phyloP scores from a whole-genome alignment of 2,329 filamentous ascomycete species.

The Capronia epimyces region DNA sequence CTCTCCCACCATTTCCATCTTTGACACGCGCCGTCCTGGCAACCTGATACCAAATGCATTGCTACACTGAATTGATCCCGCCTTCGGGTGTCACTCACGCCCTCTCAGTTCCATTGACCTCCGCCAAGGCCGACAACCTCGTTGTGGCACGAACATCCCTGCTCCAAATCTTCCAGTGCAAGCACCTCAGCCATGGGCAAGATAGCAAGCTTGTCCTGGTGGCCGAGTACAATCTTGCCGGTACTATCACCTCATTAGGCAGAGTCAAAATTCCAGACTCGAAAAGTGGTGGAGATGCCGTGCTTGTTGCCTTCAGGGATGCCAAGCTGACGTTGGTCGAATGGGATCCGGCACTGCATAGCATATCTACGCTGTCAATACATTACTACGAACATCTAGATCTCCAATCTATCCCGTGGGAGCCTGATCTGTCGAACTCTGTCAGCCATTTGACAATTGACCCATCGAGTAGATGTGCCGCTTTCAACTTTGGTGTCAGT shows the following conservation, averaged over 20 bases:
- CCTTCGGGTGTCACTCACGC: slow-evolving; percentile 92
- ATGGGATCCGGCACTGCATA: slow-evolving; percentile 78
- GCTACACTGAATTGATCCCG: slow-evolving; percentile 91
- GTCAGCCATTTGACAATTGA: slow-evolving; percentile 81
- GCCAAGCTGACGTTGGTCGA: slow-evolving; percentile 89
- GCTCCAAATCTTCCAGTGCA: slow-evolving; percentile 81
- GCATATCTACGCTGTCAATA: slow-evolving; percentile 82
- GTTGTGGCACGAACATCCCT: slow-evolving; percentile 88
- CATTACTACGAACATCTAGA: slow-evolving; percentile 98
- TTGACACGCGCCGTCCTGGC: not conserved
- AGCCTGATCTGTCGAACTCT: slow-evolving; percentile 66
- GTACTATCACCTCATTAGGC: slow-evolving; percentile 76
- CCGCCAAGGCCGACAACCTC: slow-evolving; percentile 71
- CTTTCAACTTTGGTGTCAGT: slow-evolving; percentile 82
- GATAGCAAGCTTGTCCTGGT: slow-evolving; percentile 77
- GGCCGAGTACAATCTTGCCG: slow-evolving; percentile 75
- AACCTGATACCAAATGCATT: slow-evolving; percentile 69
- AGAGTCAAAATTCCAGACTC: slow-evolving; percentile 67
- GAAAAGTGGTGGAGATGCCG: slow-evolving; percentile 73
- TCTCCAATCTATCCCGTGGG: slow-evolving; percentile 74
- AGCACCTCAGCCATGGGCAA: slow-evolving; percentile 49
- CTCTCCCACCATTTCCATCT: too few species aligned
- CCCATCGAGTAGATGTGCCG: slow-evolving; percentile 85
- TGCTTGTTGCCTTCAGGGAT: slow-evolving; percentile 80
- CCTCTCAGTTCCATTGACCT: slow-evolving; percentile 69